Conservation (phyloP, 108 stramenopile species). For the Nitzschia sp. region DNA sequence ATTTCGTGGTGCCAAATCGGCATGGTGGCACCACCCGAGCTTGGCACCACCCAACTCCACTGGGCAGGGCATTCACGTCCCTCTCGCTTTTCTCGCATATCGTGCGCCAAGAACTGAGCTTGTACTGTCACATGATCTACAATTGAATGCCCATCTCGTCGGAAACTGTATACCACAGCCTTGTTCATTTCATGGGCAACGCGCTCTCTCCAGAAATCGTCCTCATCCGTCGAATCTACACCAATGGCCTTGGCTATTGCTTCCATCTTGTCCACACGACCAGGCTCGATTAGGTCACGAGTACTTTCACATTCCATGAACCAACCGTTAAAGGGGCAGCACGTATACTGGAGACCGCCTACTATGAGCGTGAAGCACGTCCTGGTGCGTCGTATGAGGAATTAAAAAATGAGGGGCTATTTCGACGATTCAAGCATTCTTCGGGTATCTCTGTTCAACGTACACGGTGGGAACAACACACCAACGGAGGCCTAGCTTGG, state of each 20-base stretch:
- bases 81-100: conserved; percentile 17
- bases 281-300: neutral
- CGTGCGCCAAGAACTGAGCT: conserved; percentile 23
- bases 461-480: conserved; percentile 33
- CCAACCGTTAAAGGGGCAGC: too few relatives aligned
- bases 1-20: conserved; percentile 39
- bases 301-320: too few relatives aligned
- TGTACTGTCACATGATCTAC: conserved; percentile 33
- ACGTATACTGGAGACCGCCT: too few relatives aligned
- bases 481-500: conserved; percentile 29
- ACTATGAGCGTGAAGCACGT: conserved; percentile 25
- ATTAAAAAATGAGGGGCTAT: conserved; percentile 47
- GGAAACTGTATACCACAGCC: conserved; percentile 31
- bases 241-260: neutral
- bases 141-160: conserved; percentile 18
- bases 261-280: neutral
- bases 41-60: conserved; percentile 45
- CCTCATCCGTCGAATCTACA: neutral
- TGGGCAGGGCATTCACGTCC: conserved; percentile 42
- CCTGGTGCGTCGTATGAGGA: conserved; percentile 28
- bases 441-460: conserved; percentile 18
- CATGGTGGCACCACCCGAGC: conserved; percentile 27
- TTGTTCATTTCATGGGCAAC: too few relatives aligned
- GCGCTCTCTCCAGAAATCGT: neutral
- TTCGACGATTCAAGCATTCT: conserved; percentile 34